Evolutionary conservation across 805 yeast genomes (phyloP), one percentile per base, ranked within the genome.

Genomic region (Saccharomycopsis synnaedendra): DNA sequence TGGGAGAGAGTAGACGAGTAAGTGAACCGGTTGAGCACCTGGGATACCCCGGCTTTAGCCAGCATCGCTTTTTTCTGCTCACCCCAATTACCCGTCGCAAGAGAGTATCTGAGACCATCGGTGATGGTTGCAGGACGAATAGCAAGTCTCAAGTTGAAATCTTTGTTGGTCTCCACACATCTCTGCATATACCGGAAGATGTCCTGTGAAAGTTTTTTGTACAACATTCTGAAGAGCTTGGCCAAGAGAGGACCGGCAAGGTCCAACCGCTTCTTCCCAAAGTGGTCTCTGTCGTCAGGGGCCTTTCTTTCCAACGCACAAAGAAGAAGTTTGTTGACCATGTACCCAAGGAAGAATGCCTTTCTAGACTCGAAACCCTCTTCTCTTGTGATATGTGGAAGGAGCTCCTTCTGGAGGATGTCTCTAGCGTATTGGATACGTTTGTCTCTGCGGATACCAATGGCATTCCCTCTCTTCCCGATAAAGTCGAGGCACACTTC

Each of bases 71-170:
- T 93, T 81, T 89, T 90, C 66, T 93, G 99, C 68, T 93, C 99
- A 71, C 99, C 98, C 99, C 99, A 93, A 71, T 93, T 93, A 74
- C 99, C 99, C 10, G 99, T 93, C 47, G 99, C 99, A 61, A 93
- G 74, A 38, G 98, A 93, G 68, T 93, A 93, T 64, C 94, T 85
- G 67, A 93, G 76, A 64, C 99, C 99, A 53, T 95, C 90, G 37
- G 99, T 93, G 58, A 93, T 87, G 3, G 97, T 93, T 57, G 89
- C 89, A 11, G 97, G 87, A 70, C 93, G 90, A 56, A 93, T 97
- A 38, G 98, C 98, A 60, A 93, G 76, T 46, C 95, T 88, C 70
- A 93, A 76, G 64, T 90, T 90, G 74, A 93, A 93, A 64, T 90
- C 98, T 66, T 87, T 87, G 65, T 94, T 95, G 58, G 93, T 88